Evolutionary conservation across 2,329 filamentous ascomycete species (phyloP).

Genomic region (Coleophoma cylindrospora): DNA sequence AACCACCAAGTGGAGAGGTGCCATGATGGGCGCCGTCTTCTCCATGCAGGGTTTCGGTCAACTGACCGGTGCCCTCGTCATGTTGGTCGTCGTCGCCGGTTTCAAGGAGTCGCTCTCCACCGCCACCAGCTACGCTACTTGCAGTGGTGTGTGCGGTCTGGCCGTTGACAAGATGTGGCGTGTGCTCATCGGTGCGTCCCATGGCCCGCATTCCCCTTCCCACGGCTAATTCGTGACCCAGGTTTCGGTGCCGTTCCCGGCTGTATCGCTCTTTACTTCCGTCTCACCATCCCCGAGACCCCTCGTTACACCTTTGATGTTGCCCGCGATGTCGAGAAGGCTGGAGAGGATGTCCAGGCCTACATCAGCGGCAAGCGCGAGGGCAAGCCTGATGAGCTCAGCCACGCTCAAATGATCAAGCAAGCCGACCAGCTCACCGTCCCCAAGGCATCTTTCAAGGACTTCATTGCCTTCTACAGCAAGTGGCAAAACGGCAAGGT

Average conservation of each 20-base stretch:
- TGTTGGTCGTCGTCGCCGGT: slow-evolving; percentile 52
- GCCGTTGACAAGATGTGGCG: slow-evolving; percentile 77
- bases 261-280: slow-evolving; percentile 58
- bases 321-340: slow-evolving; percentile 23
- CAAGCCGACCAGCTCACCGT: slow-evolving; percentile 27
- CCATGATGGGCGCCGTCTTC: slow-evolving; percentile 64
- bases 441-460: slow-evolving; percentile 65
- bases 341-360: slow-evolving; percentile 12
- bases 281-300: slow-evolving; percentile 62
- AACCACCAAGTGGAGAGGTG: slow-evolving; percentile 54
- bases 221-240: slow-evolving; percentile 30
- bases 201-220: background rate
- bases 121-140: slow-evolving; percentile 41
- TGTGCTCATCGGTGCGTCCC: slow-evolving; percentile 49
- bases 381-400: slow-evolving; percentile 61
- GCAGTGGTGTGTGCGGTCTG: slow-evolving; percentile 63
- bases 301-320: slow-evolving; percentile 62
- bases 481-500: slow-evolving; percentile 1
- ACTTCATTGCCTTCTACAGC: slow-evolving; percentile 49
- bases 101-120: slow-evolving; percentile 45
- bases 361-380: slow-evolving; percentile 52
- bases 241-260: slow-evolving; percentile 61
- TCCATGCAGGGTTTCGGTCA: slow-evolving; percentile 67
- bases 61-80: slow-evolving; percentile 58
- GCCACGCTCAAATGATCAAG: slow-evolving; percentile 49